Base-by-base conservation (phyloP, 73 alveolate species). In the Tetrahymena malaccensis region DNA sequence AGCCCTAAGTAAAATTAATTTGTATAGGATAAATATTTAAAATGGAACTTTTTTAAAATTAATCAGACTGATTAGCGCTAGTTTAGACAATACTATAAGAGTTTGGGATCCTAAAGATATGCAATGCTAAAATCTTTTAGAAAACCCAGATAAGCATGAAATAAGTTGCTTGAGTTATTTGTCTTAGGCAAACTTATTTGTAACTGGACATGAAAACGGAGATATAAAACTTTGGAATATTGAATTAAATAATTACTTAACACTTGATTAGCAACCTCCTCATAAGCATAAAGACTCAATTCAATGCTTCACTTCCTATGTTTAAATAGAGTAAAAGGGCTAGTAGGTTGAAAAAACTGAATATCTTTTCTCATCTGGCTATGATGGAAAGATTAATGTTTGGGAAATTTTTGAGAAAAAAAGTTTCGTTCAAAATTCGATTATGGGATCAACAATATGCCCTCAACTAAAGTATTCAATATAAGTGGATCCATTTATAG, bases 21-120 rank as follows among this genome's bases (percentile, higher is more conserved):
- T 94, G 89, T 97, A 93, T 93, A 40, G 9, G 3, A 40, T 4
- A 40, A 40, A 0, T 70, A 70, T 19, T 19, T 27, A 1, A 70
- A 22, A 70, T 70, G 21, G 5, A 1, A 70, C 10, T 70, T n/a
- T 70, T 70, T 3, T 22, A 70, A 70, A 1, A 70, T 22, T 25
- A 70, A 70, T 9, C 13, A 84, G 96, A 25, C 37, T 97, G 35
- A 95, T 97, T 4, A 85, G 98, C 31, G 98, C 98, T 93, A 95
- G 98, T 21, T 96, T 98, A 16, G 99, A 98, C 85, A 98, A 98
- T 85, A 98, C 99, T 9, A 98, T 98, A 40, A 96, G 98, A 94
- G 96, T 98, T 83, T 98, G 99, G 99, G 99, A 98, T 94, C 98
- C 98, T n/a, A 98, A 98, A 93, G 99, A 98, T 34, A 97, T 98